Evolutionary conservation across 306 rosid genomes (phyloP), one percentile per base, ranked within the genome.

Genomic region (Crotalaria pallida): DNA sequence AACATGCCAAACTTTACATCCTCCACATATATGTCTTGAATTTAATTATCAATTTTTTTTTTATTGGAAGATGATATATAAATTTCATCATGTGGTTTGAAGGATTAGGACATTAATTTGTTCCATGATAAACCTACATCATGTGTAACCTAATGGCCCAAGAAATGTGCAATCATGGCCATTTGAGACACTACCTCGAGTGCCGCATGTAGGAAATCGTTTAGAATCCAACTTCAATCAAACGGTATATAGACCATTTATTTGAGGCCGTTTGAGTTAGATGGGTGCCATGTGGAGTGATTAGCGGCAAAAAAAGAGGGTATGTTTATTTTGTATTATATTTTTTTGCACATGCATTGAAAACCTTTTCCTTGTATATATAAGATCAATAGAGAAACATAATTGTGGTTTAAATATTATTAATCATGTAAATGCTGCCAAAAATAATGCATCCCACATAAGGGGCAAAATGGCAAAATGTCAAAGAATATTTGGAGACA

Each of bases 1-100:
- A 86, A 87, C 90, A 88, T 89, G 92, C 92, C 91, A 87, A 86
- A 86, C 85, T 85, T 71, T 68, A 68, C 83, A 89, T 83, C 80
- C 88, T 87, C 76, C 81, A 51, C 56, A 73, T 64, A 81, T 77
- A 62, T 26, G 4, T 26, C 2, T 26, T 26, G 4, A 1, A 26
- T 26, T 1, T 26, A 26, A 26, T 1, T 26, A 26, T 26, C 2
- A 26, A 26, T 29, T 5, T 29, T 29, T 2, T 26, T 0, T 1
- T 26, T 1, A 4, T 26, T 26, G 29, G 29, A 4, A 31, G 36
- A 8, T 4, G 34, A 29, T 29, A 29, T 29, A 7, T 29, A 29
- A 29, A 29, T 29, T 29, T 4, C 34, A 29, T 4, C 6, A 29
- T 3, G 44, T 50, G 71, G 64, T 48, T 65, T 49, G 23, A 11